Evolutionary conservation across 2,329 filamentous ascomycete genomes (phyloP), one percentile per base, ranked within the genome.

Genomic region (Phaeophleospora eucalypticola): DNA sequence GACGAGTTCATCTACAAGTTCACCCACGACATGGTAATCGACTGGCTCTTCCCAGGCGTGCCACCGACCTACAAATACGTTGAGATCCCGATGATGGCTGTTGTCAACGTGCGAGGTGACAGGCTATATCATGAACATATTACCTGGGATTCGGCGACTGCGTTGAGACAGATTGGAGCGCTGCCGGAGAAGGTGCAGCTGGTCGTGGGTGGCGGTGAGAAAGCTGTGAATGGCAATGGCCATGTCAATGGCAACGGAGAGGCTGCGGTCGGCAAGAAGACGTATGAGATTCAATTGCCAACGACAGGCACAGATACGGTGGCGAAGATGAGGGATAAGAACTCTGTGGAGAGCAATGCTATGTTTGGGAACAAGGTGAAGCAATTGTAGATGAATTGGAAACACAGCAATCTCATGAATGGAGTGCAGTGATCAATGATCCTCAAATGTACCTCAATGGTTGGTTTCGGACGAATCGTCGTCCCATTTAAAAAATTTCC

Each of bases 121-220:
- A 71, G 82, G 0, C 66, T 87, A 0, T 85, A 80, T 54, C 82
- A 86, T 53, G 84, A 87, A 61, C 83, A 87, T 56, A 86, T 87
- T 36, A 69, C 75, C 12, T 87, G 83, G 83, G 83, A 87, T 49
- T 82, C 86, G 61, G 79, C 72, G 0, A 83, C 79, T 0, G 75
- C 79, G 1, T 66, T 87, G 8, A 65, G 71, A 4, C 83, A 87
- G 60, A 63, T 84, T 1, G 83, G 80, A 0, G 60, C 86, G 16
- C 60, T 87, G 41, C 82, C 82, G 0, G 76, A 86, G 46, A 86
- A 81, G 51, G 71, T 87, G 0, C 76, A 78, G 0, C 86, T 81
- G 49, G 82, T 81, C 4, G 72, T 69, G 12, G 60, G 55, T 32
- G 60, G 32, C 6, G 29, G 18, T 17, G 36, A 40, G 16, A 43